Evolutionary conservation across 129 eudicot genomes (phyloP).

Genomic region (Escallonia rubra): DNA sequence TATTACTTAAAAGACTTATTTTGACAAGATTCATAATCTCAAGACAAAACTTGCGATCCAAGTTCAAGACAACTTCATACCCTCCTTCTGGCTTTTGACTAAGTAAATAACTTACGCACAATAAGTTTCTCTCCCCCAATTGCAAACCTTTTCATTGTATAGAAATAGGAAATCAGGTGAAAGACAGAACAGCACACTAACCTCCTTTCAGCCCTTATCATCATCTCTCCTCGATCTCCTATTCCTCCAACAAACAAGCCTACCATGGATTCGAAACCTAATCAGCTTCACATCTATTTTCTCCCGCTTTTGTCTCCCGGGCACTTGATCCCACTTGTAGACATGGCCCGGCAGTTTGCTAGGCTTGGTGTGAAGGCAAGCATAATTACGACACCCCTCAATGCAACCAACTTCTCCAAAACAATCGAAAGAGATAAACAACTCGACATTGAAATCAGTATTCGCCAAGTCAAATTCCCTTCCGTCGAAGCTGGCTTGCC

Average conservation of each 20-base stretch:
- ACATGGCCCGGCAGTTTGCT: slow-evolving; percentile 15
- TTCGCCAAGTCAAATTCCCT: slow-evolving; percentile 12
- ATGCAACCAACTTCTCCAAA: slow-evolving; percentile 9
- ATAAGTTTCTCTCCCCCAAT: not conserved
- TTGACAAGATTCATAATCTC: no score
- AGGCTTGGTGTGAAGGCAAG: slow-evolving; percentile 10
- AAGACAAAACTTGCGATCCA: no score
- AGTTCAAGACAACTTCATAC: not conserved
- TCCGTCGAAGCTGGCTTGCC: slow-evolving; percentile 12
- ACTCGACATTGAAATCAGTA: not conserved
- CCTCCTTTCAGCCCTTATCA: not conserved
- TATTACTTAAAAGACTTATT: no score
- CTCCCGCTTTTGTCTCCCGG: slow-evolving; percentile 24
- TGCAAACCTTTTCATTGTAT: not conserved
- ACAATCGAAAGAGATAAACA: slow-evolving; percentile 9
- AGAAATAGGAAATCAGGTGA: not conserved
- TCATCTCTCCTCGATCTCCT: not conserved
- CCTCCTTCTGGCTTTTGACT: not conserved
- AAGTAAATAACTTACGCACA: not conserved
- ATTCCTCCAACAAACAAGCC: not conserved
- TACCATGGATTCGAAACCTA: not conserved
- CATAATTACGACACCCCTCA: slow-evolving; percentile 11
- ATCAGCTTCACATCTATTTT: slow-evolving; percentile 20
- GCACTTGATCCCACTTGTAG: slow-evolving; percentile 27
- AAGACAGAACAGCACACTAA: not conserved